Base-by-base conservation (phyloP, 1,284 basidiomycete genomes). In the Leccinum pallidistipes region DNA sequence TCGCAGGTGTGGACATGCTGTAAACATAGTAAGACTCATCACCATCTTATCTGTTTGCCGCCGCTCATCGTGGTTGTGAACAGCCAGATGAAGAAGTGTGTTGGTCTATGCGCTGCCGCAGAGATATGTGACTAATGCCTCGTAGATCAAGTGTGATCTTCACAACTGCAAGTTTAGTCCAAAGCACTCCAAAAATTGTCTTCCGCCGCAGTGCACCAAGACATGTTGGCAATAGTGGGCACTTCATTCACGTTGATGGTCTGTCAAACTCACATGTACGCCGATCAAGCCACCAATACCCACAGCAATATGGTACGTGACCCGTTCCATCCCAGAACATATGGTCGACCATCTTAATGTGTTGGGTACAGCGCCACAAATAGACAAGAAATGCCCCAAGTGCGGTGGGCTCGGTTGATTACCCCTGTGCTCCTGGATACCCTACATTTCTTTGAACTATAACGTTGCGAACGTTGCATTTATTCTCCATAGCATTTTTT, bases 151-250 rank as follows among this genome's bases (percentile, higher is more conserved):
- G 68, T 90, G 88, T 66, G 80, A 84, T 65, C 74, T 82, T 56
- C 68, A 75, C 38, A 81, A 76, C 59, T 90, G 88, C 77, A 86
- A 81, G 73, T 88, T 90, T 71, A 90, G 88, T 68, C 80, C 82
- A 9, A 77, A 70, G 36, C 88, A 90, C 71, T 80, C 86, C 34
- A 66, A 62, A 38, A 71, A 74, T 47, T 89, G 87, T 70, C 59
- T 64, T 40, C 80, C 82, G 5, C 84, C 83, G 11, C 61, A 70
- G 50, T 90, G 88, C 70, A 80, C 73, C 61, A 71, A 79, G 64
- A 80, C 77, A 58, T 90, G 88, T 71, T 90, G 86, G 86, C 88
- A 90, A 73, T 88, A 88, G 87, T 90, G 71, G 75, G 87, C 77
- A 8, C 24, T 52, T 40, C 32, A 24, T 36, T 53, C n/a, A 14